Conservation (phyloP, 257 asterid species). For the Petunia secreta region DNA sequence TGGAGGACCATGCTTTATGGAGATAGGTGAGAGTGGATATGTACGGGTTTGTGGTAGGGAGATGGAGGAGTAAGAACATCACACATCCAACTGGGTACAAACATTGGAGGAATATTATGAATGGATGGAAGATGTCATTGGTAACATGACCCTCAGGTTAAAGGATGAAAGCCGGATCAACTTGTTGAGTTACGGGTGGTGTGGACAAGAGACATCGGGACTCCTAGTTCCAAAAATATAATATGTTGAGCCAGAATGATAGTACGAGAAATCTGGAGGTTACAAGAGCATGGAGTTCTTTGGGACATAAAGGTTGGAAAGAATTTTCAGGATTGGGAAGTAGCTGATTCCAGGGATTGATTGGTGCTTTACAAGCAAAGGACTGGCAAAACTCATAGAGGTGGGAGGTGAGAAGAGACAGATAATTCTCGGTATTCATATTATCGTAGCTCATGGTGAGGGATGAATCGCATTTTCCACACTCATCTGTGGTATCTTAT, state of each 20-base stretch:
- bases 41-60: neutral
- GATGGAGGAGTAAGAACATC: neutral
- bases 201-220: neutral
- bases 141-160: neutral
- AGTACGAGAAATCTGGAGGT: neutral
- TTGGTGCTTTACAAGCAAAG: neutral
- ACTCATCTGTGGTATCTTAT: neutral
- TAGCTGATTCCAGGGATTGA: neutral
- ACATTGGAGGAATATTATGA: constrained; percentile 16
- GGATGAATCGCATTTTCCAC: neutral
- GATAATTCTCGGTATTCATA: neutral
- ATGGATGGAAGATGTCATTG: constrained; percentile 2
- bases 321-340: constrained; percentile 12
- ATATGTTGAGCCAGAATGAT: neutral
- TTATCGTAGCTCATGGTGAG: neutral
- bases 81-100: neutral
- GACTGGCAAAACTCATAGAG: neutral
- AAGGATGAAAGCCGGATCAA: neutral
- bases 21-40: neutral
- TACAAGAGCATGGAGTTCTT: neutral
- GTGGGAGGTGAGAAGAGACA: neutral
- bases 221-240: neutral
- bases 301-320: neutral
- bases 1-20: neutral
- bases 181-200: neutral